Evolutionary conservation across 805 yeast species (phyloP), one percentile per base, ranked within the genome.

Genomic region (Wickerhamiella siamensis): DNA sequence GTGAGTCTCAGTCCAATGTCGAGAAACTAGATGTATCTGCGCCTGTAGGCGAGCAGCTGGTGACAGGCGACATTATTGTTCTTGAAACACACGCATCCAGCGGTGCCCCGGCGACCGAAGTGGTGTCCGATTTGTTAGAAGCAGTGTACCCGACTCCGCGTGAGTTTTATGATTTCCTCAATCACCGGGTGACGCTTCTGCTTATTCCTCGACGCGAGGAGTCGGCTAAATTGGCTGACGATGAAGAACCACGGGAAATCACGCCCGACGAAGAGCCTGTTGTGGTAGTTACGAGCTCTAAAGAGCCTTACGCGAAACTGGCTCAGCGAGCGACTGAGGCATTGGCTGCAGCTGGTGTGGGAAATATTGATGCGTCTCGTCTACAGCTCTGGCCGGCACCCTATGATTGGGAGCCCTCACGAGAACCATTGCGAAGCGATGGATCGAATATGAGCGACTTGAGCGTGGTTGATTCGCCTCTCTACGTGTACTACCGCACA

Each of bases 401-500:
- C 36, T 22, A 3, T 27, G 27, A 36, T 43, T 19, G 33, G 45
- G 37, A 26, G 17, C 29, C 21, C 10, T 3, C 24, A 31, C 42
- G 34, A 17, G 27, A 12, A 2, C 31, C 40, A 17, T 40, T 44
- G 9, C 35, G 22, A 16, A 29, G 38, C 24, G 47, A 47, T 20
- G 45, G 46, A 29, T 24, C 40, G 9, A 46, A 53, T 31, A 20
- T 51, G 10, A 5, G 20, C n/a, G 45, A 42, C 3, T 38, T 53
- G 14, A 48, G 48, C 50, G 20, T n/a, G 31, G 20, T 21, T 26
- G 27, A 18, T n/a, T 39, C 39, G 20, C 19, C 42, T 4, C 31
- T 43, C 5, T 29, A 17, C 8, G 71, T 88, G 44, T 78, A 77
- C 49, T 88, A 81, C 56, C 95, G 88, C 54, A 61, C 79, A 1